Evolutionary conservation across 768 basidiomycete species (phyloP).

Genomic region (Amanita brunnescens): DNA sequence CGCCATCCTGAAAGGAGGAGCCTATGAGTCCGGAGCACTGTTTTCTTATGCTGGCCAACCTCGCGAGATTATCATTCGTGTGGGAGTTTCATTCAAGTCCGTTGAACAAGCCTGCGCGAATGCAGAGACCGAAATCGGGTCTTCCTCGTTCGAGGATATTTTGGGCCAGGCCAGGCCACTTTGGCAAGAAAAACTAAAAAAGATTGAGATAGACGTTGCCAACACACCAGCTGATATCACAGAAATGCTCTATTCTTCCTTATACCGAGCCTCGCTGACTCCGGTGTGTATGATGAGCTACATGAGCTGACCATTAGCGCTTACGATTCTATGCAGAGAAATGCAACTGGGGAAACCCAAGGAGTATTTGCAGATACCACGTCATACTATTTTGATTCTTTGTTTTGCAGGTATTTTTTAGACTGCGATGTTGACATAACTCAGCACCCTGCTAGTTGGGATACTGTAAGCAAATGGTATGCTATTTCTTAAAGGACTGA

Average conservation of each 20-base stretch:
- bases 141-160: conserved; percentile 50
- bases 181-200: conserved; percentile 62
- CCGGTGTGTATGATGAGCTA: conserved; percentile 32
- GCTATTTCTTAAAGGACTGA: background rate
- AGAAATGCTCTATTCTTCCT: conserved; percentile 60
- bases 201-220: conserved; percentile 55
- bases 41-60: conserved; percentile 47
- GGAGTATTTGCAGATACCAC: conserved; percentile 47
- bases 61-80: conserved; percentile 45
- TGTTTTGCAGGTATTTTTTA: conserved; percentile 50
- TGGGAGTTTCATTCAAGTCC: conserved; percentile 60
- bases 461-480: conserved; percentile 27
- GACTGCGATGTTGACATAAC: background rate
- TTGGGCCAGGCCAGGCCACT: conserved; percentile 39
- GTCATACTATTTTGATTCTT: conserved; percentile 60
- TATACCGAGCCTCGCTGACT: conserved; percentile 56
- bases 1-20: conserved; percentile 50
- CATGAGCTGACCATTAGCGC: too few relatives aligned
- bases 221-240: conserved; percentile 54
- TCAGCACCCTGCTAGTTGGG: conserved; percentile 29
- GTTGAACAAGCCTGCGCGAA: conserved; percentile 59
- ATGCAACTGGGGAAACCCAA: conserved; percentile 61
- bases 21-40: conserved; percentile 59
- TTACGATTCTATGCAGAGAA: conserved; percentile 42
- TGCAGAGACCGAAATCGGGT: conserved; percentile 55